Percentiles rank a stretch among this genome's conserved stretches.
Evolutionary conservation across 2,329 filamentous ascomycete genomes (phyloP).

Genomic region (Monilinia vaccinii-corymbosi): DNA sequence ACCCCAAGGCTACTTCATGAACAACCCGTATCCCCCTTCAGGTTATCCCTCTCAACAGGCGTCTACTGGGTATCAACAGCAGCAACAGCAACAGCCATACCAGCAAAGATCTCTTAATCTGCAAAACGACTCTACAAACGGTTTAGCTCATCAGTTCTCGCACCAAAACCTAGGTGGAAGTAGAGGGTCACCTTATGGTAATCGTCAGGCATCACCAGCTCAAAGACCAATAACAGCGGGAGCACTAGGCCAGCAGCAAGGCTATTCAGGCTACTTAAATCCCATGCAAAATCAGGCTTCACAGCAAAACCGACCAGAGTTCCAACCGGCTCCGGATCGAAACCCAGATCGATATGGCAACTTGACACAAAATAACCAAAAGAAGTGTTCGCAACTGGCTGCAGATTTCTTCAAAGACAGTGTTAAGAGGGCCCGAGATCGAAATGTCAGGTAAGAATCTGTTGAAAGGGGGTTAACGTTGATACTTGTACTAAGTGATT

Average conservation of each 20-base stretch:
- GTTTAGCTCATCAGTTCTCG: slow-evolving; percentile 90
- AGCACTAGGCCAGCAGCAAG: slow-evolving; percentile 47
- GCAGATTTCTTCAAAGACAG: slow-evolving; percentile 98
- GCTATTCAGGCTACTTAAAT: slow-evolving; percentile 58
- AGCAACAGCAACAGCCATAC: slow-evolving; percentile 41
- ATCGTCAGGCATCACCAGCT: slow-evolving; percentile 55
- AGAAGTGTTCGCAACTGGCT: slow-evolving; percentile 61
- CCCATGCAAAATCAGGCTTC: slow-evolving; percentile 53
- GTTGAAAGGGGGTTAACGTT: neutral
- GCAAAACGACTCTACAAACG: slow-evolving; percentile 78
- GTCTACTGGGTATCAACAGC: slow-evolving; percentile 36
- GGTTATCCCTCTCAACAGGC: slow-evolving; percentile 41
- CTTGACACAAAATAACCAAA: slow-evolving; percentile 59
- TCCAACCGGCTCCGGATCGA: slow-evolving; percentile 70
- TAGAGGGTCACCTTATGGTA: slow-evolving; percentile 59
- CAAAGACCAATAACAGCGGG: slow-evolving; percentile 81
- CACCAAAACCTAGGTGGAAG: slow-evolving; percentile 84
- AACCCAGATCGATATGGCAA: slow-evolving; percentile 72
- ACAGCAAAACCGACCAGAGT: slow-evolving; percentile 54
- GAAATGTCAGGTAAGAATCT: slow-evolving; percentile 72
- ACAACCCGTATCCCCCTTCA: slow-evolving; percentile 38
- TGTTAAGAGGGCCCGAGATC: slow-evolving; percentile 88
- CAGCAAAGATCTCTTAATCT: slow-evolving; percentile 43
- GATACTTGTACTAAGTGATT: neutral
- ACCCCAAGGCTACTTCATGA: slow-evolving; percentile 49